Evolutionary conservation across 805 yeast species (phyloP).

Genomic region (Metschnikowia kunwiensis): DNA sequence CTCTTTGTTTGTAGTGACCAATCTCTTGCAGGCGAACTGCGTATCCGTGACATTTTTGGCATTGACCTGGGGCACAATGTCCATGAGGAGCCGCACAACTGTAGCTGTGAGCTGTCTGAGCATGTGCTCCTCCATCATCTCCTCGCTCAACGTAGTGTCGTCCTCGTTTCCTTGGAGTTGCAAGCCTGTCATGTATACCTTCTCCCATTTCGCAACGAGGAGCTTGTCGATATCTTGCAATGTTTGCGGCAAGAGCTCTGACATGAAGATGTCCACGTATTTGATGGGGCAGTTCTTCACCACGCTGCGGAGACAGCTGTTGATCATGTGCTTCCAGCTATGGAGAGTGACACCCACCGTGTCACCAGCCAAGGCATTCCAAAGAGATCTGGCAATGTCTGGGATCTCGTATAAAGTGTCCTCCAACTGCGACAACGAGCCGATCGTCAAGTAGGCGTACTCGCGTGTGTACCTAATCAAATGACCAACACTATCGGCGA

Average conservation of each 20-base stretch:
- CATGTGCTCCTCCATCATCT: constrained; percentile 97
- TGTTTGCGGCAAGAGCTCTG: constrained; percentile 73
- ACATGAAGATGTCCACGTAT: constrained; percentile 65
- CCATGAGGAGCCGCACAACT: constrained; percentile 81
- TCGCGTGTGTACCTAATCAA: constrained; percentile 93
- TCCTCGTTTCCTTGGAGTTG: constrained; percentile 58
- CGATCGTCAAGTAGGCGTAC: constrained; percentile 86
- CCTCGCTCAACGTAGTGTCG: constrained; percentile 88
- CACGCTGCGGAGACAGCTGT: constrained; percentile 80
- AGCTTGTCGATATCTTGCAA: constrained; percentile 69
- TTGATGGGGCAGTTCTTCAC: constrained; percentile 83
- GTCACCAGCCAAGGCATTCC: constrained; percentile 86
- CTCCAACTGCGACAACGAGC: constrained; percentile 85
- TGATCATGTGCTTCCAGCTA: constrained; percentile 96
- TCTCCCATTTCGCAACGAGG: constrained; percentile 74
- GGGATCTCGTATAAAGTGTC: constrained; percentile 87
- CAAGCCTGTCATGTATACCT: constrained; percentile 55
- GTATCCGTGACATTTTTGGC: constrained; percentile 51
- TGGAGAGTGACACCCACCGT: constrained; percentile 86
- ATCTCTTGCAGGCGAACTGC: constrained; percentile 61
- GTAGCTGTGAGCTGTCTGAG: constrained; percentile 91
- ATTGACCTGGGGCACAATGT: constrained; percentile 78
- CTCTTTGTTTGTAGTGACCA: constrained; percentile 60
- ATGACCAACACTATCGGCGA: constrained; percentile 97
- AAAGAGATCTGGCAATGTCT: constrained; percentile 66